Base-by-base conservation (phyloP, 495 filamentous ascomycete genomes). In the Penicillium canariense region DNA sequence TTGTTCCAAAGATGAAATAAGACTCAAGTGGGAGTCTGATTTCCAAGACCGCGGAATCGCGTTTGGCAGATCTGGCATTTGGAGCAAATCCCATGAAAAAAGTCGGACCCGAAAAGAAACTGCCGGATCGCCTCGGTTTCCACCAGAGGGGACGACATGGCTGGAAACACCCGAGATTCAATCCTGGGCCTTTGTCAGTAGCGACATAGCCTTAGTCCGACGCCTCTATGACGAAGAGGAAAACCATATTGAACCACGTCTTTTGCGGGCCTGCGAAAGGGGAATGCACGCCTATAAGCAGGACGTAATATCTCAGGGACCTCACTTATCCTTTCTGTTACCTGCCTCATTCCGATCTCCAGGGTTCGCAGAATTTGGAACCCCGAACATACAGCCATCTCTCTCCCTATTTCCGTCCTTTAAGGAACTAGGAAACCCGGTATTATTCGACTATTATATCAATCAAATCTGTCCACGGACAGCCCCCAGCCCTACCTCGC, bases 361-460 rank as follows among this genome's bases (percentile, higher is more conserved):
- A 3, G 3, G n/a, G 20, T 5, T 12, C 12, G 20, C 38, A 23
- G 20, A 12, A 3, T 42, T 42, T 14, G 38, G 25, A 42, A 25
- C 22, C 11, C 38, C 12, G 38, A 22, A 25, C 10, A 42, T 42
- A 14, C 38, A 25, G 0, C 20, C 38, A 42, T 25, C 10, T 5
- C 20, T 42, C n/a, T 26, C 51, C 5, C 27, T 47, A 14, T 46
- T 54, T 17, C 51, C 51, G 18, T 47, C 43, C 2, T 31, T 54
- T 9, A 28, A 45, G 10, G 30, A 32, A 17, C 12, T 54, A 27
- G 51, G 32, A 0, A 54, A 54, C 12, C 51, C 30, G 14, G 10
- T 46, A 23, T 32, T 54, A n/a, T 54, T 54, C 40, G 51, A 54
- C 31, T 54, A 54, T 15, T 54, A 54, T 34, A 46, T 54, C 40